Percentiles rank a stretch among this genome's conserved stretches.
Conservation (phyloP, 2,329 filamentous ascomycete genomes). For the Aspergillus vadensis region DNA sequence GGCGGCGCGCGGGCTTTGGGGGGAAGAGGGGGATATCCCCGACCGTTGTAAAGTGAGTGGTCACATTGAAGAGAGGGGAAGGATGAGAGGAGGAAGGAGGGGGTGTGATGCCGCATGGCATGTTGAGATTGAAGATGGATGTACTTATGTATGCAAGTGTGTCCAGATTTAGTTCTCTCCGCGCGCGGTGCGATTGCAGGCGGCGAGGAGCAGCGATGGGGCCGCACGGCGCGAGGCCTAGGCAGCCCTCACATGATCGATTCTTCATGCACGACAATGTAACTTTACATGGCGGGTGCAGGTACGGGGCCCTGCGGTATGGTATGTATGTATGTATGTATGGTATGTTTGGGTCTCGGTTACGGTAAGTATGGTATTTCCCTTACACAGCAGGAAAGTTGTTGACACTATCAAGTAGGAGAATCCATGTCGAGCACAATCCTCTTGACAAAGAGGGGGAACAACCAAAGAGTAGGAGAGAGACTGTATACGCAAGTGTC, state of each 20-base stretch:
- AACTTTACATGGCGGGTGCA: constrained; percentile 20
- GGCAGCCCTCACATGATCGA: constrained; percentile 34
- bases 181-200: constrained; percentile 5
- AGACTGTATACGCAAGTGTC: too few species aligned
- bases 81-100: not conserved
- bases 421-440: not conserved
- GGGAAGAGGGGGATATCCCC: constrained; percentile 1
- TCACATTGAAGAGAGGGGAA: constrained; percentile 2
- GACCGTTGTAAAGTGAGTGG: constrained; percentile 5
- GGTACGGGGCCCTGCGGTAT: constrained; percentile 3
- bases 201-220: not conserved
- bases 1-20: not conserved
- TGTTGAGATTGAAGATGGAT: not conserved
- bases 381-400: not conserved
- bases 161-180: constrained; percentile 6
- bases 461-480: too few species aligned
- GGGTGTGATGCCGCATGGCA: not conserved
- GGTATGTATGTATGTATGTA: not conserved
- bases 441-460: too few species aligned
- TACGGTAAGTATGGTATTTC: not conserved
- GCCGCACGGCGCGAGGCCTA: constrained; percentile 7
- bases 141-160: constrained; percentile 1
- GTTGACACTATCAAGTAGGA: not conserved
- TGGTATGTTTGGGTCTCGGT: not conserved
- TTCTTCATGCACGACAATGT: constrained; percentile 39